Base-by-base conservation (phyloP, 2,329 filamentous ascomycete species). In the Tolypocladium amazonense region DNA sequence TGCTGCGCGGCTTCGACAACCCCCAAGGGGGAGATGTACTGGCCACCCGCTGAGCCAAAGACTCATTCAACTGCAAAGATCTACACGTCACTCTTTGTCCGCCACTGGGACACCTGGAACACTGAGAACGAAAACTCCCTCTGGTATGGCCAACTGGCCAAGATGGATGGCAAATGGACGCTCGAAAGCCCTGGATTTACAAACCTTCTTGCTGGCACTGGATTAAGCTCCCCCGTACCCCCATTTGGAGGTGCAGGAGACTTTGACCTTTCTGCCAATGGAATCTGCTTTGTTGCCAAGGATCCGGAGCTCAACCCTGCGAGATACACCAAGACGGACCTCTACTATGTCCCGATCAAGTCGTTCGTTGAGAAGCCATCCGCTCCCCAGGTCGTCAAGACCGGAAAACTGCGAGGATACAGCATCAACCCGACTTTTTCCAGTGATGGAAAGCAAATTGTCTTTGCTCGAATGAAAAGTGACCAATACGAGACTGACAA, bases 31-130 rank as follows among this genome's bases (percentile, higher is more conserved):
- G 76, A 83, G 1, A 79, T 94, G 33, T 86, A 86, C 73, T 89
- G 89, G 69, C 78, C 84, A 15, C 78, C 85, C 43, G 78, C 80
- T 18, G 84, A 82, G 43, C 75, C 82, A 63, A 84, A 86, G 68
- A 77, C 82, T 2, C 74, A 79, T 30, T 87, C 87, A 25, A 82
- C 84, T 4, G 90, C 84, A 35, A 86, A 83, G 66, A 81, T 91
- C 27, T 94, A 94, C 72, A 84, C 84, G 25, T 84, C 82, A 56
- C 82, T 92, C 33, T 94, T 90, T 67, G 88, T 90, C 35, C 83
- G 90, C 18, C 89, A 95, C 68, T 95, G 90, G 90, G 90, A 95
- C 70, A 73, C 81, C n/a, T 95, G 88, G 74, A 77, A 86, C 33
- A 85, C 82, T 0, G 81, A 86, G 54, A 86, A 89, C 67, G 84